Evolutionary conservation across 1,284 basidiomycete species (phyloP), one percentile per base, ranked within the genome.

Genomic region (Apiotrichum gamsii): DNA sequence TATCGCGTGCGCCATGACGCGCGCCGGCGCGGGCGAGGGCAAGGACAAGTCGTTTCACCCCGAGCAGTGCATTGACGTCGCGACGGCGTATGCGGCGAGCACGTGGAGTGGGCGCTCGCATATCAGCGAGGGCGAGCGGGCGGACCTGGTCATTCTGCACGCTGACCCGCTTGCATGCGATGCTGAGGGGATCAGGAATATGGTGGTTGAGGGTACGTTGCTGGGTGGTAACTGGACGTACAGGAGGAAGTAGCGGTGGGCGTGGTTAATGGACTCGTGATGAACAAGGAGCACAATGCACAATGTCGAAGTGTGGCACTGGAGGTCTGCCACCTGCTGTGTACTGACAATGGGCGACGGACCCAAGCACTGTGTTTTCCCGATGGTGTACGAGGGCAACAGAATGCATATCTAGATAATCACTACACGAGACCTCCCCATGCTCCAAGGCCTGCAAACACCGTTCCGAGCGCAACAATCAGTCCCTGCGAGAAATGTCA

Each of bases 361-460:
- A n/a, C n/a, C n/a, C n/a, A n/a, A n/a, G n/a, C n/a, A n/a, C n/a
- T n/a, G n/a, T n/a, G n/a, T n/a, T n/a, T n/a, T n/a, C n/a, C n/a
- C n/a, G n/a, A n/a, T n/a, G n/a, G n/a, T n/a, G n/a, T n/a, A n/a
- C n/a, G n/a, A n/a, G n/a, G n/a, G n/a, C n/a, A n/a, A n/a, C n/a
- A n/a, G n/a, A n/a, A n/a, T n/a, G n/a, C n/a, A n/a, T n/a, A n/a
- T n/a, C n/a, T n/a, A n/a, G n/a, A n/a, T n/a, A n/a, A n/a, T n/a
- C n/a, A n/a, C n/a, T 56, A 72, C 3, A 72, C 70, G 14, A 72
- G 49, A 6, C 69, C 71, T 21, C 71, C 71, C 71, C 71, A 72
- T 8, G 57, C 60, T 18, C 69, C 69, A 3, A 72, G 49, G 15
- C 71, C 71, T 1, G 69, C 69, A 55, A 72, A 72, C 3, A 72